phyloP scores from a whole-genome alignment of 225 moss, liverwort and hornwort species.

The Polytrichum formosum region DNA sequence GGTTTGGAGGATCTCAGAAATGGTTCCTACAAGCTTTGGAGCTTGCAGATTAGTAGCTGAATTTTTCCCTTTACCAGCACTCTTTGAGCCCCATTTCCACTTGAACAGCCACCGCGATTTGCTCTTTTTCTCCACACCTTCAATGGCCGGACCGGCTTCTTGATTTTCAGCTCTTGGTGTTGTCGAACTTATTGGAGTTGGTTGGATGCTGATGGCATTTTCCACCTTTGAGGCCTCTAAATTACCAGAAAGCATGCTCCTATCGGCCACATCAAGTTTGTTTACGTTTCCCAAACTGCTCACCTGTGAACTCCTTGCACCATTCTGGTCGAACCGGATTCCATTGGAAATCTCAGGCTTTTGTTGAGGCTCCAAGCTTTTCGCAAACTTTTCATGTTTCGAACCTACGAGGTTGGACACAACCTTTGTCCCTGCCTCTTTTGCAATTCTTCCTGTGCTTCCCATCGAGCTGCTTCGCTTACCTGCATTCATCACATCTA shows the following conservation, averaged over 20 bases:
- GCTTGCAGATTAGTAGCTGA: not conserved
- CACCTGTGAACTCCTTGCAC: conserved; percentile 9
- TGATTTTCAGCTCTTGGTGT: conserved; percentile 6
- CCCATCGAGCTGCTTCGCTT: conserved; percentile 9
- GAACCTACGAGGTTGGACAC: conserved; percentile 23
- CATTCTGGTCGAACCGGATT: conserved; percentile 3
- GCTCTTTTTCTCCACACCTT: conserved; percentile 23
- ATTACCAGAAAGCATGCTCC: not conserved
- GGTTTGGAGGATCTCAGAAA: not conserved
- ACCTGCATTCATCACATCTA: conserved; percentile 16
- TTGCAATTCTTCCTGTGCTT: conserved; percentile 7
- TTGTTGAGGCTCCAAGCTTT: conserved; percentile 18
- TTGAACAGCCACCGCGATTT: conserved; percentile 37
- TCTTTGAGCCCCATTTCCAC: conserved; percentile 37
- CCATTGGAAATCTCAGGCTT: conserved; percentile 19
- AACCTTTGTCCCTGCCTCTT: conserved; percentile 18
- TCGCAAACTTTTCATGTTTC: conserved; percentile 22
- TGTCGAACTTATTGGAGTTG: not conserved
- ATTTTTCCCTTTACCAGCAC: not conserved
- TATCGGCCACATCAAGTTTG: conserved; percentile 3
- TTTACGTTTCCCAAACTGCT: conserved; percentile 4
- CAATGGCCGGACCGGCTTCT: conserved; percentile 13
- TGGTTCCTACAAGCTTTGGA: conserved; percentile 1
- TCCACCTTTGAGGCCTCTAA: not conserved
- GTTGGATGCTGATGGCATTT: not conserved